A percentile compares a stretch with the other conserved stretches of the same genome.
Conservation (phyloP, 805 yeast genomes). For the Cyberlindnera amylophila region DNA sequence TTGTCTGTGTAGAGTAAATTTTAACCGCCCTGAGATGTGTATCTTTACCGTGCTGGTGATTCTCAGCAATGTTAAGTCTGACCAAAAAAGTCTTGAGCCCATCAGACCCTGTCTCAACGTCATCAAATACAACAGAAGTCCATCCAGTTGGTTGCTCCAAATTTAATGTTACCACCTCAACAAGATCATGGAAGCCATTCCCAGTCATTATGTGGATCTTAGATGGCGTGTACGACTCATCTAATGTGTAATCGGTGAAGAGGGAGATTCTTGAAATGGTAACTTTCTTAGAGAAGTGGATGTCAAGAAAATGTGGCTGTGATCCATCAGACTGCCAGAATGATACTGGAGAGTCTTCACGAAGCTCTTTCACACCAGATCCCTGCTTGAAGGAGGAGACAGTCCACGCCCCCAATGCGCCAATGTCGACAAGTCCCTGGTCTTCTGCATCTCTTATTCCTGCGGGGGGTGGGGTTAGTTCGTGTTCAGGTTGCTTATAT, state of each 20-base stretch:
- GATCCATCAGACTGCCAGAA: conserved; percentile 96
- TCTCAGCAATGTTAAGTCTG: conserved; percentile 59
- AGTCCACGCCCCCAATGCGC: conserved; percentile 80
- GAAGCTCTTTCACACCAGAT: conserved; percentile 63
- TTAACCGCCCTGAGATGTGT: conserved; percentile 79
- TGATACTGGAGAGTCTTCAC: conserved; percentile 66
- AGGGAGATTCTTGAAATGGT: conserved; percentile 63
- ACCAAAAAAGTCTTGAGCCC: conserved; percentile 64
- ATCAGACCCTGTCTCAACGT: conserved; percentile 33
- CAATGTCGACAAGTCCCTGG: conserved; percentile 65
- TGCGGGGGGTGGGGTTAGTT: conserved; percentile 7
- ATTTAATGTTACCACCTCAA: conserved; percentile 57
- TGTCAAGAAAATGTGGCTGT: conserved; percentile 78
- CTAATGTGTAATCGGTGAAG: conserved; percentile 65
- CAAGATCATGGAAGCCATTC: conserved; percentile 71
- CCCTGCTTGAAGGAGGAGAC: conserved; percentile 75
- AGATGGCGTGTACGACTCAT: conserved; percentile 92
- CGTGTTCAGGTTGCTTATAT: background rate
- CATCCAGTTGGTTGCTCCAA: conserved; percentile 74
- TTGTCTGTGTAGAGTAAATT: conserved; percentile 44
- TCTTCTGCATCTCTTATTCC: conserved; percentile 56
- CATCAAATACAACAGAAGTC: conserved; percentile 56
- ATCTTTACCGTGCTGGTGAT: conserved; percentile 96
- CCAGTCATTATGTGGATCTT: conserved; percentile 66
- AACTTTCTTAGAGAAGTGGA: conserved; percentile 77